These are phyloP conservation scores for Aegilops longissima DNA, from an alignment of 176 grass and related monocot species.

Conservation along the genomic window DNA sequence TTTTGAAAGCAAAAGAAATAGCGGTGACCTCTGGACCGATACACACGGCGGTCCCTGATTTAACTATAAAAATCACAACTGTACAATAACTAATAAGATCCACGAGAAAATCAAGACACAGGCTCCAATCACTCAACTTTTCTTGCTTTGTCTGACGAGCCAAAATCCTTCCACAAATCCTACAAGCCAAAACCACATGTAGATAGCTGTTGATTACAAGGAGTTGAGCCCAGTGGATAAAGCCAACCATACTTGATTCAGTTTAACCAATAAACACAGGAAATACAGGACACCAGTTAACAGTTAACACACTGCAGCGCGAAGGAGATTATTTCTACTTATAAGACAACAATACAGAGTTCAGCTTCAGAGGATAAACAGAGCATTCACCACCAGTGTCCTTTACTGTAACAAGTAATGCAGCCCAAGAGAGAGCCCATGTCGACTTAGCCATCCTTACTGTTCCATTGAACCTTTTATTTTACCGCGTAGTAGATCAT, in stretches of 20 bases:
- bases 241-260: neutral
- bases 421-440: no score
- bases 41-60: neutral
- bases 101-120: neutral
- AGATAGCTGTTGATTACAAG: neutral
- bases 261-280: neutral
- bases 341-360: neutral
- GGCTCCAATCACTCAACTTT: slow-evolving; percentile 33
- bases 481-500: no score
- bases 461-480: no score
- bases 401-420: neutral
- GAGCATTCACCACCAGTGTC: neutral
- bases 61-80: neutral
- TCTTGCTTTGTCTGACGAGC: slow-evolving; percentile 59
- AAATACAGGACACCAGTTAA: no score
- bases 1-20: neutral
- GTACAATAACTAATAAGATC: neutral
- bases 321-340: neutral
- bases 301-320: no score
- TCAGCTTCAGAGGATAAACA: neutral
- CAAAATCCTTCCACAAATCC: slow-evolving; percentile 80
- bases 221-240: neutral
- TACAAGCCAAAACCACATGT: slow-evolving; percentile 6
- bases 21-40: no score
- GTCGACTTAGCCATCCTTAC: no score